These are phyloP conservation scores for Hymenoscyphus linearis DNA, from an alignment of 2,329 filamentous ascomycete species.

Conservation along the genomic window DNA sequence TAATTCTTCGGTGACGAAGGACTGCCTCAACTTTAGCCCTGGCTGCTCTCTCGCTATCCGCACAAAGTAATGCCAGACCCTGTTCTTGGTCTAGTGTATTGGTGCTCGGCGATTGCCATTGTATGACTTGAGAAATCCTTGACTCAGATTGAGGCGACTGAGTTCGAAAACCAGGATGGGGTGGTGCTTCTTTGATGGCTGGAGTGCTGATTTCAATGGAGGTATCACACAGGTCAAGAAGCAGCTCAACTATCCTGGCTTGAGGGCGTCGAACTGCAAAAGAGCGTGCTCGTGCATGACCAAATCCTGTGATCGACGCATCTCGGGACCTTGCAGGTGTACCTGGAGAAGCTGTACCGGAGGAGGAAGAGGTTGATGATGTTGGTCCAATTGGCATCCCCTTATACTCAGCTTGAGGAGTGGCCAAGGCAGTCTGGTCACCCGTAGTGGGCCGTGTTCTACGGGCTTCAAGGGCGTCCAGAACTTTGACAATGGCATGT, in stretches of 20 bases:
- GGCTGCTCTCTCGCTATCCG: conserved; percentile 80
- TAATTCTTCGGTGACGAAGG: conserved; percentile 81
- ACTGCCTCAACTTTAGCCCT: conserved; percentile 90
- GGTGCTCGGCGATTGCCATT: conserved; percentile 93
- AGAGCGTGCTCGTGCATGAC: conserved; percentile 76
- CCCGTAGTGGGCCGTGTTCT: conserved; percentile 58
- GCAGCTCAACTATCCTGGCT: conserved; percentile 86
- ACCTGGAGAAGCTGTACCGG: conserved; percentile 64
- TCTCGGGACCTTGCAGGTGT: conserved; percentile 68
- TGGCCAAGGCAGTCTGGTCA: conserved; percentile 39
- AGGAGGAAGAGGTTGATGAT: conserved; percentile 60
- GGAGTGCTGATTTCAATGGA: conserved; percentile 92
- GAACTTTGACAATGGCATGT: conserved; percentile 87
- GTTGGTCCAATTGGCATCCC: conserved; percentile 76
- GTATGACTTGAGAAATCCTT: conserved; percentile 85
- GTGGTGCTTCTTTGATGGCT: conserved; percentile 77
- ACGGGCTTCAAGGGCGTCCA: conserved; percentile 83
- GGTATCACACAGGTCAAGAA: conserved; percentile 93
- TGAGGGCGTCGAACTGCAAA: conserved; percentile 89
- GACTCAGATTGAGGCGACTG: conserved; percentile 96
- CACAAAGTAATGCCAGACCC: conserved; percentile 78
- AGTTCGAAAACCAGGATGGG: conserved; percentile 71
- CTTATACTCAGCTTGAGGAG: conserved; percentile 75
- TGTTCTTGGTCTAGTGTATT: conserved; percentile 92
- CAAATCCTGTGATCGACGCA: conserved; percentile 59